Percentiles rank a stretch among this genome's conserved stretches.
Evolutionary conservation across 306 rosid species (phyloP).

Genomic region (Rubus idaeus): DNA sequence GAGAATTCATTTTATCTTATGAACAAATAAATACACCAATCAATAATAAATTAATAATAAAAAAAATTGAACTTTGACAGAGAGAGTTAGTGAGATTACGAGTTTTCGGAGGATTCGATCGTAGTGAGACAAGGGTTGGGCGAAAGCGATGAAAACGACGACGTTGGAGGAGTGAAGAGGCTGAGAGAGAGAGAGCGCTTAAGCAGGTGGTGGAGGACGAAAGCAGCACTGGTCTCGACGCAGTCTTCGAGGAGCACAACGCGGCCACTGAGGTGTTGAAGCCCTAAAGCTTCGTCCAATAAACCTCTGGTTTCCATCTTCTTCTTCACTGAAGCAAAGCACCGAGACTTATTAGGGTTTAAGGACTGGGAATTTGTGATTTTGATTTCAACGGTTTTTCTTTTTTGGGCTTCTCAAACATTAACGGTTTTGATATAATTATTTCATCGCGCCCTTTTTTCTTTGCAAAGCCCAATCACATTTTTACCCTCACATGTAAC

Average conservation of each 20-base stretch:
- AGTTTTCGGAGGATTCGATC: conserved; percentile 82
- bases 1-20: background rate
- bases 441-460: background rate
- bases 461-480: background rate
- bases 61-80: background rate
- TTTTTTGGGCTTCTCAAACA: background rate
- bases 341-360: conserved; percentile 4
- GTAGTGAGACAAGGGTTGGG: conserved; percentile 73
- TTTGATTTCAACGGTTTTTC: background rate
- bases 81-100: conserved; percentile 34
- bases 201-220: conserved; percentile 82
- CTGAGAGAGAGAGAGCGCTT: conserved; percentile 58
- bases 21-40: background rate
- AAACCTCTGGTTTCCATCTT: conserved; percentile 48
- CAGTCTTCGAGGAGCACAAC: conserved; percentile 68
- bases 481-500: background rate
- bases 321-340: background rate
- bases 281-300: conserved; percentile 70
- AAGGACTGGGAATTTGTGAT: conserved; percentile 9
- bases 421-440: background rate
- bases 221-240: conserved; percentile 76
- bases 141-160: conserved; percentile 69
- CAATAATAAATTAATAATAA: no score
- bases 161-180: conserved; percentile 43
- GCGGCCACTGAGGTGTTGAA: conserved; percentile 46